A percentile compares a stretch with the other conserved stretches of the same genome.
Evolutionary conservation across 2,329 filamentous ascomycete genomes (phyloP).

Genomic region (Cercospora sp.): DNA sequence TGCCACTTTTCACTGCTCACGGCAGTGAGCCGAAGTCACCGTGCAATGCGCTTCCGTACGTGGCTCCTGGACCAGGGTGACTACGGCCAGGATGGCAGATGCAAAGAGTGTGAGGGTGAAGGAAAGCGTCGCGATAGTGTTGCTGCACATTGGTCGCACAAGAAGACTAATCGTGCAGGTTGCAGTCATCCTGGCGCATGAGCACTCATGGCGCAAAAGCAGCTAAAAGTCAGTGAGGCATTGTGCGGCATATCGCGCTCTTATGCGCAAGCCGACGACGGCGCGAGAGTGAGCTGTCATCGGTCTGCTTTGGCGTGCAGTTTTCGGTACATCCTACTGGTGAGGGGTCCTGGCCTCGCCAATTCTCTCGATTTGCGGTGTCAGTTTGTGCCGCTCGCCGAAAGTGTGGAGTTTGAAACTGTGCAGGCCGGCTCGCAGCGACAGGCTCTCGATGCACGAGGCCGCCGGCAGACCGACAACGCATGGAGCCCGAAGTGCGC

Average conservation of each 20-base stretch:
- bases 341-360: conserved; percentile 12
- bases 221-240: background rate
- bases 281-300: conserved; percentile 12
- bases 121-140: background rate
- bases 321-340: conserved; percentile 10
- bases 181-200: conserved; percentile 14
- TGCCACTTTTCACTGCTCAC: background rate
- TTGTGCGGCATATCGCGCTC: background rate
- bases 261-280: conserved; percentile 6
- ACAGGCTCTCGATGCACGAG: conserved; percentile 11
- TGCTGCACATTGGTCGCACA: conserved; percentile 8
- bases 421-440: conserved; percentile 9
- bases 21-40: background rate
- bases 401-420: conserved; percentile 18
- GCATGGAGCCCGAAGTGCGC: background rate
- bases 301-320: conserved; percentile 5
- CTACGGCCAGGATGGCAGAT: background rate
- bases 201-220: conserved; percentile 10
- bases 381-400: conserved; percentile 13
- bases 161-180: background rate
- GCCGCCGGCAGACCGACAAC: conserved; percentile 12
- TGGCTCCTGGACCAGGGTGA: background rate
- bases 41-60: background rate
- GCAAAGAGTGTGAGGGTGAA: background rate
- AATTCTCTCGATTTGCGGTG: conserved; percentile 12